Conservation (phyloP, 495 filamentous ascomycete genomes). For the Lasiosphaeris hirsuta region DNA sequence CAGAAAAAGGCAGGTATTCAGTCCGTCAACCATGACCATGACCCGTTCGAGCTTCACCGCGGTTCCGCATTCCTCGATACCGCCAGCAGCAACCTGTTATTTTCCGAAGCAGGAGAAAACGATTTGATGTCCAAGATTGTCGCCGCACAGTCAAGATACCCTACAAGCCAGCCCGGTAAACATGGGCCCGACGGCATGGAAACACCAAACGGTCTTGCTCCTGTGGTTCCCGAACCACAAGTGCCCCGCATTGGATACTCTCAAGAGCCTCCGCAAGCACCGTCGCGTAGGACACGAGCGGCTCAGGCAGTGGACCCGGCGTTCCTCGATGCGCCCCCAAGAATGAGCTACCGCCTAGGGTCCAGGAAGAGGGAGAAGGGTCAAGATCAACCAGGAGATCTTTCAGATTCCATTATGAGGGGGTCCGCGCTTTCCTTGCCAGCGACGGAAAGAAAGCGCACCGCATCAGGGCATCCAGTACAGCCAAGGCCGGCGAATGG, state of each 20-base stretch:
- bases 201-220: slow-evolving; percentile 33
- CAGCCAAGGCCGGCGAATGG: slow-evolving; percentile 53
- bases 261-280: slow-evolving; percentile 65
- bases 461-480: slow-evolving; percentile 76
- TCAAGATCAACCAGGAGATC: slow-evolving; percentile 29
- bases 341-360: slow-evolving; percentile 58
- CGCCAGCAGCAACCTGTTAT: slow-evolving; percentile 31
- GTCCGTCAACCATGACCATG: slow-evolving; percentile 35
- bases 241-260: slow-evolving; percentile 27
- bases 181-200: slow-evolving; percentile 35
- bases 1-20: slow-evolving; percentile 37
- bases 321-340: slow-evolving; percentile 61
- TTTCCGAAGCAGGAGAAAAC: slow-evolving; percentile 35
- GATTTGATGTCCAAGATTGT: slow-evolving; percentile 42
- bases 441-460: slow-evolving; percentile 69
- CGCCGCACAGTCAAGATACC: slow-evolving; percentile 35
- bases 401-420: slow-evolving; percentile 18
- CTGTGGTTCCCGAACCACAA: slow-evolving; percentile 30
- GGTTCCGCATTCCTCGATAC: slow-evolving; percentile 35
- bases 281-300: slow-evolving; percentile 57
- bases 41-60: slow-evolving; percentile 43
- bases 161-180: slow-evolving; percentile 17
- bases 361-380: slow-evolving; percentile 45
- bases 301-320: slow-evolving; percentile 51
- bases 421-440: slow-evolving; percentile 28